phyloP scores from a whole-genome alignment of 352 stramenopile species.

The Thraustochytrium striatum region DNA sequence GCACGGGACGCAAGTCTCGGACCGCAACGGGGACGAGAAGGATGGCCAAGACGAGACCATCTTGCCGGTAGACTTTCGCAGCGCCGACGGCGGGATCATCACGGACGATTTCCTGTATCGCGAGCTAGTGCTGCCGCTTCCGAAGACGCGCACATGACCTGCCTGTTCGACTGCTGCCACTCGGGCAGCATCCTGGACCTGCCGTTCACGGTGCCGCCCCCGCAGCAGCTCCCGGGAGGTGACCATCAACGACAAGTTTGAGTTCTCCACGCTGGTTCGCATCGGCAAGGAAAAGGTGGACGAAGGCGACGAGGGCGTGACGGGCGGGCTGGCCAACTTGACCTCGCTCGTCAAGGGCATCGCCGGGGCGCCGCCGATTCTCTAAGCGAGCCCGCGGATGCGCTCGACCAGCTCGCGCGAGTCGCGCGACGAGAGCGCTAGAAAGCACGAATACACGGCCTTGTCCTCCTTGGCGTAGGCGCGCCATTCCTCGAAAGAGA shows the following conservation, averaged over 20 bases:
- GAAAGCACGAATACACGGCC: background rate
- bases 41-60: constrained; percentile 28
- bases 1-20: constrained; percentile 15
- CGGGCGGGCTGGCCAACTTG: constrained; percentile 14
- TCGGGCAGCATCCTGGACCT: constrained; percentile 23
- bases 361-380: background rate
- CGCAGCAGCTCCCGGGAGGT: background rate
- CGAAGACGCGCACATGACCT: background rate
- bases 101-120: constrained; percentile 13
- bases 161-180: constrained; percentile 21
- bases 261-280: constrained; percentile 12
- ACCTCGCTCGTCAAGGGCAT: constrained; percentile 5
- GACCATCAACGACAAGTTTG: background rate
- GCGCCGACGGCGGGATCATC: background rate
- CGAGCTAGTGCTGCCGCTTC: constrained; percentile 27
- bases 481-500: constrained; percentile 40
- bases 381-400: too few species aligned
- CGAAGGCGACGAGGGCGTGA: background rate
- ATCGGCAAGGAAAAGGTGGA: constrained; percentile 1
- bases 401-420: too few species aligned
- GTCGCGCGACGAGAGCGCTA: background rate
- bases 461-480: constrained; percentile 9
- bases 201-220: background rate
- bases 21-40: constrained; percentile 14
- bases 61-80: constrained; percentile 1